phyloP scores from a whole-genome alignment of 176 grass and related monocot genomes.

The Musa troglodytarum region DNA sequence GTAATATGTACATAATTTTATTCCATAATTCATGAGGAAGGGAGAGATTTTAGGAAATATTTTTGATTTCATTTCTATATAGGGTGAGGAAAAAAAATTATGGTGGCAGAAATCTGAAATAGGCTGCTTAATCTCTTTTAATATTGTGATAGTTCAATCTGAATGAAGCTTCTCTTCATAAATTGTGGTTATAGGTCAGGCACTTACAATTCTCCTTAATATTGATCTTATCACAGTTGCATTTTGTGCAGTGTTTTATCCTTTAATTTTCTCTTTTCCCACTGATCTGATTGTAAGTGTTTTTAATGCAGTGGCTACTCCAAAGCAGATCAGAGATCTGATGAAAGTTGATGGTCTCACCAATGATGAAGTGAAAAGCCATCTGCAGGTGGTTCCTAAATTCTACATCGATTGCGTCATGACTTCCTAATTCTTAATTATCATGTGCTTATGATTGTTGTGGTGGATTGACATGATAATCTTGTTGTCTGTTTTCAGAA shows the following conservation, averaged over 20 bases:
- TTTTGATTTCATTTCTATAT: not conserved
- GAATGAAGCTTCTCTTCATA: not conserved
- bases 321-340: slow-evolving; percentile 94
- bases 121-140: too few species aligned
- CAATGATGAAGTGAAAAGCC: slow-evolving; percentile 99
- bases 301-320: slow-evolving; percentile 67
- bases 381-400: slow-evolving; percentile 63
- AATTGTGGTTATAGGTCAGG: not conserved
- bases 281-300: not conserved
- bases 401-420: not conserved
- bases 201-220: not conserved
- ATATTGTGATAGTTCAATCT: not conserved
- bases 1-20: not conserved
- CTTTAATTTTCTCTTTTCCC: not conserved
- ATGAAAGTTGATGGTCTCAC: slow-evolving; percentile 97
- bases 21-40: not conserved
- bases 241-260: too few species aligned
- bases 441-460: not conserved
- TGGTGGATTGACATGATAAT: slow-evolving; percentile 22
- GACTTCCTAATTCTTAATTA: not conserved
- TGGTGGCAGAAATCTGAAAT: too few species aligned
- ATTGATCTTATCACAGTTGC: too few species aligned
- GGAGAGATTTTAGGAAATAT: slow-evolving; percentile 1
- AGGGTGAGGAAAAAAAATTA: too few species aligned
- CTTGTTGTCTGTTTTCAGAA: slow-evolving; percentile 47